Percentiles rank a stretch among this genome's conserved stretches.
phyloP scores from a whole-genome alignment of 352 stramenopile genomes.

The Vaucheria bursata region DNA sequence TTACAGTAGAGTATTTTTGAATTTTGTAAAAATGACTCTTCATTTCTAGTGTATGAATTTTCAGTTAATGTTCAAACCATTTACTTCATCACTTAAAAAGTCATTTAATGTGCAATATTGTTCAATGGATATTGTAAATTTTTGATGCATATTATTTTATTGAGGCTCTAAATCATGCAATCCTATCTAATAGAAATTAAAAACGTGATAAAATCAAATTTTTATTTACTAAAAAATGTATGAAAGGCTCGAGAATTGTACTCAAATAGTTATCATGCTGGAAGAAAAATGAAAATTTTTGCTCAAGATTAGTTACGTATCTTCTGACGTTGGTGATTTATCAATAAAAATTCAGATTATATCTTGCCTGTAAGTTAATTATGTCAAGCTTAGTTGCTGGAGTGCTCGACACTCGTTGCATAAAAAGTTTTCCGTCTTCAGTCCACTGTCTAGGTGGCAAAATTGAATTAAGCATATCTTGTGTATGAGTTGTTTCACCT shows the following conservation, averaged over 20 bases:
- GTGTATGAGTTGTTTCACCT: slow-evolving; percentile 63
- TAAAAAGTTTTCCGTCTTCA: slow-evolving; percentile 76
- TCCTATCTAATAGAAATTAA: slow-evolving; percentile 67
- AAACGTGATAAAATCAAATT: slow-evolving; percentile 79
- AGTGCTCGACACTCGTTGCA: slow-evolving; percentile 81
- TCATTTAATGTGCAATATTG: not conserved
- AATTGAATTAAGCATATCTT: slow-evolving; percentile 81
- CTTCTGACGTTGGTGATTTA: not conserved
- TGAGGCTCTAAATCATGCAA: slow-evolving; percentile 76
- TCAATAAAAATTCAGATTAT: no score
- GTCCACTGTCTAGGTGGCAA: slow-evolving; percentile 61
- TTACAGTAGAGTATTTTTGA: not conserved
- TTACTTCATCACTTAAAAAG: not conserved
- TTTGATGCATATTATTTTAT: slow-evolving; percentile 3
- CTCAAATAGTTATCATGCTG: not conserved
- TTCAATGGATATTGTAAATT: not conserved
- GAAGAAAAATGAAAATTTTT: not conserved
- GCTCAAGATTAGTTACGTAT: not conserved
- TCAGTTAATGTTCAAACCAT: not conserved
- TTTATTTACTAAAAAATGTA: slow-evolving; percentile 59
- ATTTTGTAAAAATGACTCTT: not conserved
- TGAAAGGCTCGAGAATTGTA: not conserved
- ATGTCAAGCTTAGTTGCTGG: slow-evolving; percentile 78
- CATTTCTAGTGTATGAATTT: not conserved
- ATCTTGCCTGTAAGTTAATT: slow-evolving; percentile 69